Conservation (phyloP, 257 asterid genomes). For the Penstemon barbatus region DNA sequence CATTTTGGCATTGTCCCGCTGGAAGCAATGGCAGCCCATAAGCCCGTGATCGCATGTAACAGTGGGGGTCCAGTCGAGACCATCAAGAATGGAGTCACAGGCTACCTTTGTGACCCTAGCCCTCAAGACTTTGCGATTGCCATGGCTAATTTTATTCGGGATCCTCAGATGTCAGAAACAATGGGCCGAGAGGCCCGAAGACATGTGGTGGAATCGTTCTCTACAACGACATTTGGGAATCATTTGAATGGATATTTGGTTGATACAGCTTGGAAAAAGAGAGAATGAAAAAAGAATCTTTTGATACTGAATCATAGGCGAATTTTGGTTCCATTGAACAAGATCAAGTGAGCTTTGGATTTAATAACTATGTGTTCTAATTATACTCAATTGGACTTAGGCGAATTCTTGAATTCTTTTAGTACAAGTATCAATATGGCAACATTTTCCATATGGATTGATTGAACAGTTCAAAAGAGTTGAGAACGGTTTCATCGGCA, state of each 20-base stretch:
- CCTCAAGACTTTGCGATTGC: conserved; percentile 73
- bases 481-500: too few relatives aligned
- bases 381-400: too few relatives aligned
- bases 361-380: too few relatives aligned
- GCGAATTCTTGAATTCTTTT: too few relatives aligned
- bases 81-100: conserved; percentile 64
- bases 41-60: conserved; percentile 92
- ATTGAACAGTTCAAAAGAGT: too few relatives aligned
- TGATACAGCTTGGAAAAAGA: conserved; percentile 58
- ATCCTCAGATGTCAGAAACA: conserved; percentile 59
- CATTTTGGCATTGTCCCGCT: conserved; percentile 97
- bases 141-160: conserved; percentile 65
- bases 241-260: conserved; percentile 61
- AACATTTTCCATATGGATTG: too few relatives aligned
- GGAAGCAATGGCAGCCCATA: conserved; percentile 96
- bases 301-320: neutral
- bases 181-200: conserved; percentile 75
- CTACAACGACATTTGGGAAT: conserved; percentile 76
- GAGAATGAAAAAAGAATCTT: conserved; percentile 38
- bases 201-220: conserved; percentile 67
- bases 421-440: too few relatives aligned
- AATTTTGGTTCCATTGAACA: too few relatives aligned
- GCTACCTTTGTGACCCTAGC: conserved; percentile 77
- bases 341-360: too few relatives aligned
- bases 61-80: conserved; percentile 97